Evolutionary conservation across 805 yeast genomes (phyloP), one percentile per base, ranked within the genome.

Genomic region (Starmerella ratchasimensis): DNA sequence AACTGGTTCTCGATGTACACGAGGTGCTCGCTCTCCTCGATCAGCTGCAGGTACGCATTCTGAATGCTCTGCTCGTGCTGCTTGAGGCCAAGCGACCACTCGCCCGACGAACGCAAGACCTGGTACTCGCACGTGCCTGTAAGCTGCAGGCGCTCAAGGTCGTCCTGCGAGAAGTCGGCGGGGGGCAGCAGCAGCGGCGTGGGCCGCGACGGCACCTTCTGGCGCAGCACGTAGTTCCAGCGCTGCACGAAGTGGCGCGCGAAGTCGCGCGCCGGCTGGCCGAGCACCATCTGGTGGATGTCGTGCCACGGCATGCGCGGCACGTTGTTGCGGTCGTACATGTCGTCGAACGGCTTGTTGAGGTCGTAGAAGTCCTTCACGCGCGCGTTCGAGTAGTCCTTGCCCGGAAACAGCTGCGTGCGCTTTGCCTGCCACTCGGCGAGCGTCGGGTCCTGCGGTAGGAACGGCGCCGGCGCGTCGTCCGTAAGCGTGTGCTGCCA

Each of bases 221-320:
- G 95, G 52, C 98, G 72, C 36, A 93, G 58, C 28, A 90, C 64
- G 54, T 82, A 90, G 56, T 90, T 90, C 98, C 98, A 90, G 51
- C 99, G 71, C 62, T 90, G 98, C 11, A 84, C 93, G 59, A 93
- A 90, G 57, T 90, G 97, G 40, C 98, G 71, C 0, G 93, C 71
- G 36, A 88, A 59, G 57, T 90, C 99, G 42, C 96, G 69, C 0
- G 97, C 98, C 3, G 86, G 74, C 52, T 86, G 93, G 11, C 99
- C 99, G 2, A 86, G 72, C 1, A 93, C 75, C 61, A 84, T 74
- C 93, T 86, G 90, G 49, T 90, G 97, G 27, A 90, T 82, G 67
- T 90, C 99, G 58, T 90, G 99, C 99, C 98, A 90, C 8, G 98
- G 98, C 99, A 90, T 90, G 50, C 99, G 71, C 2, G 98, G 97